Conservation (phyloP, 768 basidiomycete species). For the Boletus eberwhitei region DNA sequence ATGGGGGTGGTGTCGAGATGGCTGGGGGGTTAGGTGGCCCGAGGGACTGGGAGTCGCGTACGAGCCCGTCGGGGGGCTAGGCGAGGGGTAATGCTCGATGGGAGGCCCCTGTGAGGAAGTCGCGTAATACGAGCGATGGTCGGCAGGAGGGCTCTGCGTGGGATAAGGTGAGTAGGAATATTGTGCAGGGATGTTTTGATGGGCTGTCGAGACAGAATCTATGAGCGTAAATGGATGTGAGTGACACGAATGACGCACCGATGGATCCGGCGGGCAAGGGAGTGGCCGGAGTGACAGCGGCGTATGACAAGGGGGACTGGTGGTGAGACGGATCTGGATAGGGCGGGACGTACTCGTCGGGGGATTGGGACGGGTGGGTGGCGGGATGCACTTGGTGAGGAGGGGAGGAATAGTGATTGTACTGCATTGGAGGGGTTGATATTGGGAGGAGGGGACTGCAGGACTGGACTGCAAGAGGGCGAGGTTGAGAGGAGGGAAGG, state of each 20-base stretch:
- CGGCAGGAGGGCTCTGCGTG: conserved; percentile 15
- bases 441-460: neutral
- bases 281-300: conserved; percentile 21
- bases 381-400: conserved; percentile 17
- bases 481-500: conserved; percentile 12
- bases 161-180: conserved; percentile 22
- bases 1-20: conserved; percentile 18
- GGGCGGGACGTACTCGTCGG: conserved; percentile 18
- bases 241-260: conserved; percentile 23
- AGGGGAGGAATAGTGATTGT: conserved; percentile 24
- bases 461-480: conserved; percentile 10
- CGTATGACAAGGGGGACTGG: conserved; percentile 24
- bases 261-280: conserved; percentile 23
- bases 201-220: conserved; percentile 16
- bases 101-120: conserved; percentile 13
- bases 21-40: conserved; percentile 11
- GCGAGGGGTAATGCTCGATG: conserved; percentile 22
- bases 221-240: conserved; percentile 7
- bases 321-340: conserved; percentile 28
- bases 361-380: conserved; percentile 18
- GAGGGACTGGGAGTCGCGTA: conserved; percentile 21
- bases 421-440: conserved; percentile 24
- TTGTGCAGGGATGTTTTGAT: conserved; percentile 14
- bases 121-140: conserved; percentile 27
- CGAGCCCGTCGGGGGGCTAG: conserved; percentile 18